Evolutionary conservation across 805 yeast species (phyloP), one percentile per base, ranked within the genome.

Genomic region (Phaffomyces opuntiae): DNA sequence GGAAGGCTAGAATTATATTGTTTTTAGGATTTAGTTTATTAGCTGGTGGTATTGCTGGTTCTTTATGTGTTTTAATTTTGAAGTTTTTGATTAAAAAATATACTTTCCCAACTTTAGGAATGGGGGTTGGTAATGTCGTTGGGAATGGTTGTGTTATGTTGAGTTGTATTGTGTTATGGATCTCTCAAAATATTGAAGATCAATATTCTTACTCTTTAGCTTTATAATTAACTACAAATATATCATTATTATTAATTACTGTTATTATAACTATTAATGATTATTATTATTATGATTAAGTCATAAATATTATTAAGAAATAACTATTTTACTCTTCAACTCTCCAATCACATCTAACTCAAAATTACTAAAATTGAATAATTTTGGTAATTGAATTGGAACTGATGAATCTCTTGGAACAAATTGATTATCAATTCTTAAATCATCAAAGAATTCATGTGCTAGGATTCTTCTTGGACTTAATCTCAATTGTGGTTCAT

Each of bases 41-140:
- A 46, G 96, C 98, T 1, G 93, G 96, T 45, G 98, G 99, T 0
- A 68, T 93, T 49, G 88, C 96, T 17, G 98, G 98, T 1, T 81
- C 93, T 3, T 78, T 93, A 54, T 87, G 89, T 60, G 95, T 93
- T 16, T 74, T 93, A 50, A 85, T 90, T 40, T 71, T 93, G 54
- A 87, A 91, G 62, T 93, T 87, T 63, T 66, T 90, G 47, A 70
- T 89, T 55, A 87, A 87, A 53, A 83, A 83, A 51, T 87, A 77
- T 64, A 67, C 79, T 5, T 81, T 84, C 75, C 97, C 97, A 34
- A 88, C 96, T 1, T 73, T 91, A 44, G 91, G 93, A 5, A 89
- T 93, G 96, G 99, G 98, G 16, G 76, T 88, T 21, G 81, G 87
- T 48, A 91, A 91, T 65, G 90, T 93, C 36, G 75, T 84, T 21